Evolutionary conservation across 2,329 filamentous ascomycete genomes (phyloP).

Genomic region (Balansia obtecta): DNA sequence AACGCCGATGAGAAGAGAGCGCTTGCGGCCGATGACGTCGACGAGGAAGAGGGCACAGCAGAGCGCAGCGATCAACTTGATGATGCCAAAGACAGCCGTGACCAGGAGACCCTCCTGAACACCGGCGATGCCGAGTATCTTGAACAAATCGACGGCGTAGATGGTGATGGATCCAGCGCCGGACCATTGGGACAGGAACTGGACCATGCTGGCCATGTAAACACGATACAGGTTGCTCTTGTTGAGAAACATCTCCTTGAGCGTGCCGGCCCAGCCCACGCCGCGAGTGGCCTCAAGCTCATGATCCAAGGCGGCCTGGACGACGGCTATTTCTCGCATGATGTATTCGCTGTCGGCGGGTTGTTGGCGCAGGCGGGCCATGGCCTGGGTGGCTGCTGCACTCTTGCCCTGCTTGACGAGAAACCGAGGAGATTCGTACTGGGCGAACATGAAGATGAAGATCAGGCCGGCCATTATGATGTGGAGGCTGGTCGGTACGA

Average conservation of each 20-base stretch:
- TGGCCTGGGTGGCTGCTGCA: slow-evolving; percentile 42
- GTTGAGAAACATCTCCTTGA: slow-evolving; percentile 57
- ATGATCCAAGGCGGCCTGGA: slow-evolving; percentile 52
- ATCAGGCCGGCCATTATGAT: slow-evolving; percentile 67
- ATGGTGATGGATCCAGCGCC: slow-evolving; percentile 64
- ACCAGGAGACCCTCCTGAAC: slow-evolving; percentile 57
- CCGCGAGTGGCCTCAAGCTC: slow-evolving; percentile 62
- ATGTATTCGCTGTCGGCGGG: slow-evolving; percentile 48
- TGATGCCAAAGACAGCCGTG: slow-evolving; percentile 63
- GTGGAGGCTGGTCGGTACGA: slow-evolving; percentile 62
- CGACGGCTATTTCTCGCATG: slow-evolving; percentile 46
- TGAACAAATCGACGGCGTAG: slow-evolving; percentile 64
- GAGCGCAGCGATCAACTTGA: slow-evolving; percentile 57
- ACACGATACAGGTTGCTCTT: slow-evolving; percentile 62
- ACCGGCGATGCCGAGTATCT: slow-evolving; percentile 56
- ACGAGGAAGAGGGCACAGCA: slow-evolving; percentile 67
- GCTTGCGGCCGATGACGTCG: slow-evolving; percentile 66
- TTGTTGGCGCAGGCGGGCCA: slow-evolving; percentile 48
- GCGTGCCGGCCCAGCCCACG: slow-evolving; percentile 47
- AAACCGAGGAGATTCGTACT: slow-evolving; percentile 58
- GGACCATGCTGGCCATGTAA: slow-evolving; percentile 54
- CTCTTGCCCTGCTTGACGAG: slow-evolving; percentile 51
- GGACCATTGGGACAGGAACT: slow-evolving; percentile 63
- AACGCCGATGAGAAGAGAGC: slow-evolving; percentile 48
- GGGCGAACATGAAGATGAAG: slow-evolving; percentile 54